phyloP scores from a whole-genome alignment of 2,329 filamentous ascomycete genomes.

The Mycocentrospora acerina region DNA sequence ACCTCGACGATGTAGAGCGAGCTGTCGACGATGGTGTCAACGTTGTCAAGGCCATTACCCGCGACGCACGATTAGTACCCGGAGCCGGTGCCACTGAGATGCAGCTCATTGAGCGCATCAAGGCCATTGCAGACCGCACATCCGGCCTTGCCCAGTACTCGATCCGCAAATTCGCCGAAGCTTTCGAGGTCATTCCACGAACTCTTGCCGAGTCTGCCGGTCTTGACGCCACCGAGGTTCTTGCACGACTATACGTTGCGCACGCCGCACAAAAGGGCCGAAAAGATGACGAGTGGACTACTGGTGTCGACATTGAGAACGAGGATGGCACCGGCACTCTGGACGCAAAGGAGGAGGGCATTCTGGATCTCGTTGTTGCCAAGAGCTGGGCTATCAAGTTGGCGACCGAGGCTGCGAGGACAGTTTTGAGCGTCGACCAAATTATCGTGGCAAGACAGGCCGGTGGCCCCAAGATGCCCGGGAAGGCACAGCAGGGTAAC shows the following conservation, averaged over 20 bases:
- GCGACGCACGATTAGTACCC: conserved; percentile 85
- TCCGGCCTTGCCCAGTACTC: conserved; percentile 92
- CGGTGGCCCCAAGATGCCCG: conserved; percentile 94
- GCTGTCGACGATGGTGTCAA: conserved; percentile 98
- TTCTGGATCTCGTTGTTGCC: conserved; percentile 85
- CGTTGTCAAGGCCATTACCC: conserved; percentile 96
- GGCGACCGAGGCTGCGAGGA: conserved; percentile 90
- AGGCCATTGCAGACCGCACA: conserved; percentile 87
- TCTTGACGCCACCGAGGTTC: conserved; percentile 93
- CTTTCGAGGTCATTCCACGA: conserved; percentile 94
- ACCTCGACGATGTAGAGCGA: conserved; percentile 94
- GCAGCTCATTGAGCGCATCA: conserved; percentile 89
- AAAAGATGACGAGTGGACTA: conserved; percentile 76
- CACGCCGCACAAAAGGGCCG: conserved; percentile 64
- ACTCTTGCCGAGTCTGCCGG: conserved; percentile 94
- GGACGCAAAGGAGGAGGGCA: conserved; percentile 83
- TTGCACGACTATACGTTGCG: conserved; percentile 88
- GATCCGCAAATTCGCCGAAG: conserved; percentile 96
- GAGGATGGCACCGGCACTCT: conserved; percentile 77
- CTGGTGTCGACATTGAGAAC: conserved; percentile 94
- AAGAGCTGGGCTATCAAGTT: conserved; percentile 98
- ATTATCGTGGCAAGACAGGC: conserved; percentile 98
- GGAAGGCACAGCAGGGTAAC: conserved; percentile 72
- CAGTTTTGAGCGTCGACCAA: conserved; percentile 94
- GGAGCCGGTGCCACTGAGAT: conserved; percentile 94